These are phyloP conservation scores for Suhomyces vadensis DNA, from an alignment of 805 yeast genomes.

Conservation along the genomic window DNA sequence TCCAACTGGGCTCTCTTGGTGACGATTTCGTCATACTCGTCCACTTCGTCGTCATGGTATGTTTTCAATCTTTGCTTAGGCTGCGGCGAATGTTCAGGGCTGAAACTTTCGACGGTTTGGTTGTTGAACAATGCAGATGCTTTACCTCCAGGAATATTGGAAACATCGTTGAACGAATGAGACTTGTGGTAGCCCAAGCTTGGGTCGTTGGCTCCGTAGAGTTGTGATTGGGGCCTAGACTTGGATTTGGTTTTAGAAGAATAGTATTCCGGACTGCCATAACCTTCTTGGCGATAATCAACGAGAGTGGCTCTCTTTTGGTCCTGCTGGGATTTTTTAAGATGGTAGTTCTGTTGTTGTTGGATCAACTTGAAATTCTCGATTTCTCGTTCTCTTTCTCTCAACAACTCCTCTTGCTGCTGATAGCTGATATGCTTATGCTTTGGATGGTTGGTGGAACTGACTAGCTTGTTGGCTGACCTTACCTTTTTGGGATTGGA, in stretches of 20 bases:
- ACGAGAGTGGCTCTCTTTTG: slow-evolving; percentile 12
- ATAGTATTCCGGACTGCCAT: neutral
- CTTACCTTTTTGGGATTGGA: slow-evolving; percentile 11
- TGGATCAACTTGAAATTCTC: slow-evolving; percentile 31
- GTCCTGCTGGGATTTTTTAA: slow-evolving; percentile 15
- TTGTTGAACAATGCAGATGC: slow-evolving; percentile 18
- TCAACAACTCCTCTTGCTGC: slow-evolving; percentile 17
- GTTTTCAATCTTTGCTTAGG: slow-evolving; percentile 1
- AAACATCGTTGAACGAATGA: slow-evolving; percentile 21
- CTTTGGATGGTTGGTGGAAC: slow-evolving; percentile 20
- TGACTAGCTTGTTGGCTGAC: slow-evolving; percentile 17
- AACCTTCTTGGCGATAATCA: slow-evolving; percentile 3
- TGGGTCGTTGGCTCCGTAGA: slow-evolving; percentile 5
- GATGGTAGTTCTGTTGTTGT: slow-evolving; percentile 32
- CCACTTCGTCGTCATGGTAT: slow-evolving; percentile 10
- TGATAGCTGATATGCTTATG: slow-evolving; percentile 16
- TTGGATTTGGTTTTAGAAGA: slow-evolving; percentile 10
- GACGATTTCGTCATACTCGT: slow-evolving; percentile 32
- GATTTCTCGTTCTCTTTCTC: slow-evolving; percentile 30
- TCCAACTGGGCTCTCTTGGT: slow-evolving; percentile 41
- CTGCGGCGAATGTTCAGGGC: slow-evolving; percentile 23
- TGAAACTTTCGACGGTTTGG: slow-evolving; percentile 28
- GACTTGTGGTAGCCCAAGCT: slow-evolving; percentile 12
- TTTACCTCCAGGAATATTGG: slow-evolving; percentile 6
- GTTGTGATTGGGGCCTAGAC: slow-evolving; percentile 19